Percentiles rank a stretch among this genome's conserved stretches.
These are phyloP conservation scores for Irpex rosettiformis DNA, from an alignment of 1,284 basidiomycete species.

Conservation along the genomic window DNA sequence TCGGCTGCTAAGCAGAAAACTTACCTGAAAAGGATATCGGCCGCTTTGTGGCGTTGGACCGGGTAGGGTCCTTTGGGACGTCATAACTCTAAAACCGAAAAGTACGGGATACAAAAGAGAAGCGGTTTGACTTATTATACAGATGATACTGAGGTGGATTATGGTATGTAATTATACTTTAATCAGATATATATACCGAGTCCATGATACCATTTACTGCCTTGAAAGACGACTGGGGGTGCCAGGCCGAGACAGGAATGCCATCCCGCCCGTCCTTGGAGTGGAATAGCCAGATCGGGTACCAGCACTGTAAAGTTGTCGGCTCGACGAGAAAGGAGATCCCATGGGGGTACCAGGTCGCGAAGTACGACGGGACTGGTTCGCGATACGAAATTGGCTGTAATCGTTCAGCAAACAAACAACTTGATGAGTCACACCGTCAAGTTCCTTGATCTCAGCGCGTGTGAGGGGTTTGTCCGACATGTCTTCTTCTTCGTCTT, in stretches of 20 bases:
- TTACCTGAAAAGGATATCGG: not conserved
- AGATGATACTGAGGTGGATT: slow-evolving; percentile 1
- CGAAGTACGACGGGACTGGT: slow-evolving; percentile 56
- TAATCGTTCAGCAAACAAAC: slow-evolving; percentile 70
- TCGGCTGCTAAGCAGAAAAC: too few relatives aligned
- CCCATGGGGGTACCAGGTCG: slow-evolving; percentile 61
- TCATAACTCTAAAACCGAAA: too few relatives aligned
- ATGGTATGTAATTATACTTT: not conserved
- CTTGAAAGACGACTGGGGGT: slow-evolving; percentile 54
- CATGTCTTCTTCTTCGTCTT: slow-evolving; percentile 50
- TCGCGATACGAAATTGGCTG: slow-evolving; percentile 53
- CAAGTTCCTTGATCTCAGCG: slow-evolving; percentile 73
- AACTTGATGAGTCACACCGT: slow-evolving; percentile 69
- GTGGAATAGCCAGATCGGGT: slow-evolving; percentile 40
- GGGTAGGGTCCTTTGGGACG: not conserved
- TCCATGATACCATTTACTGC: slow-evolving; percentile 1
- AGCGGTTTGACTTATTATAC: not conserved
- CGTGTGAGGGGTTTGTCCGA: slow-evolving; percentile 50
- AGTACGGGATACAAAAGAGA: not conserved
- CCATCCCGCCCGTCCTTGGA: slow-evolving; percentile 12
- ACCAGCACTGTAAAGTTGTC: slow-evolving; percentile 33
- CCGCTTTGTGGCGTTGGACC: not conserved
- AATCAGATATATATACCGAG: not conserved
- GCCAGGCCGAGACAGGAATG: slow-evolving; percentile 55
- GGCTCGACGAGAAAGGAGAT: slow-evolving; percentile 36